Base-by-base conservation (phyloP, 2,329 filamentous ascomycete genomes). In the Dothideomycetes sp. region DNA sequence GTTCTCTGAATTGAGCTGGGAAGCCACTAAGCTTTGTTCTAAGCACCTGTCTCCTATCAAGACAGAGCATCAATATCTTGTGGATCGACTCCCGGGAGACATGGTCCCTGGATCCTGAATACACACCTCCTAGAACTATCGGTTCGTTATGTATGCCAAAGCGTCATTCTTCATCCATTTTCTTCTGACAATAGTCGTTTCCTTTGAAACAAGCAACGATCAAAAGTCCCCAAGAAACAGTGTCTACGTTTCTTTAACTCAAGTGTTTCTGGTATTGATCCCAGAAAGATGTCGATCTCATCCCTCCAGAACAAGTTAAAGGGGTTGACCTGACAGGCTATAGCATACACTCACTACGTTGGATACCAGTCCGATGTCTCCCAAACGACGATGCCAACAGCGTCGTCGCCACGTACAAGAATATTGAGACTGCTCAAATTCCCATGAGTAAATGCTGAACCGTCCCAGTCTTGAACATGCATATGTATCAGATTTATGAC, bases 391-490 rank as follows among this genome's bases (percentile, higher is more conserved):
- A 74, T 68, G 6, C 64, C 67, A 27, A 64, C 59, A 20, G 75
- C 51, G 4, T 60, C 50, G 38, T 65, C 60, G 4, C 56, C 62
- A 5, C 52, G 51, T 30, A 62, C 51, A 8, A 71, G 45, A 31
- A 72, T 65, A 45, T 72, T 71, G 16, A 51, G 49, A 16, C 57
- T 58, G 45, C 60, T 64, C 6, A 76, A 56, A 50, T 76, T 71
- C 3, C 64, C 64, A 54, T 76, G 70, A 2, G 69, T 69, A 44
- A 76, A 67, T 1, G 67, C 59, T 16, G 62, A 60, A 12, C 47
- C 36, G n/a, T 51, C 51, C 54, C 56, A 63, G 8, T 52, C 50
- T 2, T 53, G 46, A 41, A 67, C 58, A 33, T 68, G 65, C 41
- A 49, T 51, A 4, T 31, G 46, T 1, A 56, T 52, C 54, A 67